Conservation (phyloP, 2,329 filamentous ascomycete genomes). For the Ophiostoma perfectum region DNA sequence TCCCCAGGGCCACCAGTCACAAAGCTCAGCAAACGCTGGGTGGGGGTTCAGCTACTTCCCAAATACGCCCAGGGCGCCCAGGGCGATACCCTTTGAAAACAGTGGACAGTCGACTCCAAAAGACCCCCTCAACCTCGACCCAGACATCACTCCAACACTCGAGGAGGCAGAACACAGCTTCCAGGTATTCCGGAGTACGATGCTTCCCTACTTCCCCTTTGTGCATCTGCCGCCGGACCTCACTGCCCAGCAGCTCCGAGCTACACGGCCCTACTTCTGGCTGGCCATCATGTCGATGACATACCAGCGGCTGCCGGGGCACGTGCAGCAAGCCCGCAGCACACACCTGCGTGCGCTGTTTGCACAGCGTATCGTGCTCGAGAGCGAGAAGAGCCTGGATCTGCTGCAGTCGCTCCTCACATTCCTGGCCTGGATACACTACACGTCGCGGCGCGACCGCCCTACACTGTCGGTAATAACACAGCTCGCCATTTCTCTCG, state of each 20-base stretch:
- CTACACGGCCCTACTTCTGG: constrained; percentile 45
- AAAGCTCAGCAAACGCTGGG: not conserved
- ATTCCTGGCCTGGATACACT: constrained; percentile 30
- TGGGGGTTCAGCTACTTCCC: constrained; percentile 15
- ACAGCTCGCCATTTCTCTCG: constrained; percentile 40
- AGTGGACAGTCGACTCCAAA: constrained; percentile 3
- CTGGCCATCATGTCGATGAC: constrained; percentile 45
- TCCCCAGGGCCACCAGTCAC: not conserved
- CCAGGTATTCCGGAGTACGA: constrained; percentile 37
- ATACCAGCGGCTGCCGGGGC: constrained; percentile 38
- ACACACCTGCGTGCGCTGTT: constrained; percentile 41
- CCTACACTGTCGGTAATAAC: constrained; percentile 41
- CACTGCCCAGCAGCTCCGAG: constrained; percentile 37
- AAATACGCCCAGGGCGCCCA: not conserved
- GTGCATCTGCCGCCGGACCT: constrained; percentile 36
- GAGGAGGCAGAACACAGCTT: constrained; percentile 39
- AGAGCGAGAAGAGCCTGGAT: constrained; percentile 46
- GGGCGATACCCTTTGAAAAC: not conserved
- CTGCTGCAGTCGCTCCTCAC: constrained; percentile 44
- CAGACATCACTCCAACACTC: constrained; percentile 29
- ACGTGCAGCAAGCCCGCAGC: constrained; percentile 38
- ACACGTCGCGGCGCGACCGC: constrained; percentile 31
- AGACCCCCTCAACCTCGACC: constrained; percentile 16
- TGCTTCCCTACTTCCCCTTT: constrained; percentile 42
- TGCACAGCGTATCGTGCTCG: constrained; percentile 41